These are phyloP conservation scores for Pascua guehoae DNA, from an alignment of 1,284 basidiomycete genomes.

Conservation along the genomic window DNA sequence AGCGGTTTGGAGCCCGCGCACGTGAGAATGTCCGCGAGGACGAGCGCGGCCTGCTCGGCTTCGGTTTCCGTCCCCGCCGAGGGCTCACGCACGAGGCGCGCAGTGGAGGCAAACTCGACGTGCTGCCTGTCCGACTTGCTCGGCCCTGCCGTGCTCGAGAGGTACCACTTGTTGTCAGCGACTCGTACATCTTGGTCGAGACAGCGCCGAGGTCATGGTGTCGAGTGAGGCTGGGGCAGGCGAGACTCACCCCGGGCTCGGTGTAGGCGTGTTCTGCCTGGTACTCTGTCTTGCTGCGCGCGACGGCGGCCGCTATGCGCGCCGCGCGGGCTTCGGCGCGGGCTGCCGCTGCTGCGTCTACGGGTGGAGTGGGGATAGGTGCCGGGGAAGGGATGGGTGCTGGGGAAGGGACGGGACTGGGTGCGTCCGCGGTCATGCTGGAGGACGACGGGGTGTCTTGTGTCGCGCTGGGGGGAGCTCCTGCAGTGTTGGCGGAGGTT, in stretches of 20 bases:
- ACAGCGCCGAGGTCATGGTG: background rate
- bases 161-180: slow-evolving; percentile 17
- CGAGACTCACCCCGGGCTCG: slow-evolving; percentile 32
- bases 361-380: background rate
- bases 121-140: slow-evolving; percentile 30
- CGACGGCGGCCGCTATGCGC: slow-evolving; percentile 40
- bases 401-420: no score
- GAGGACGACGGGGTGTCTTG: no score
- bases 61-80: no score
- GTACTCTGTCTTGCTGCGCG: slow-evolving; percentile 38
- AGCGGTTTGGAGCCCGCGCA: slow-evolving; percentile 11
- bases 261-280: slow-evolving; percentile 41
- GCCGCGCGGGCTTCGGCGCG: slow-evolving; percentile 19
- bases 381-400: no score
- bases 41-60: background rate
- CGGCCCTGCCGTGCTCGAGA: slow-evolving; percentile 13
- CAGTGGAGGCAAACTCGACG: slow-evolving; percentile 12
- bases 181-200: background rate
- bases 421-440: no score
- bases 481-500: no score
- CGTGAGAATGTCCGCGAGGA: slow-evolving; percentile 8
- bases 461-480: no score
- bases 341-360: slow-evolving; percentile 15
- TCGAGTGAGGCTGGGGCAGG: background rate
- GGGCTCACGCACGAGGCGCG: background rate